Base-by-base conservation (phyloP, 2,329 filamentous ascomycete species). In the Lithohypha guttulata region DNA sequence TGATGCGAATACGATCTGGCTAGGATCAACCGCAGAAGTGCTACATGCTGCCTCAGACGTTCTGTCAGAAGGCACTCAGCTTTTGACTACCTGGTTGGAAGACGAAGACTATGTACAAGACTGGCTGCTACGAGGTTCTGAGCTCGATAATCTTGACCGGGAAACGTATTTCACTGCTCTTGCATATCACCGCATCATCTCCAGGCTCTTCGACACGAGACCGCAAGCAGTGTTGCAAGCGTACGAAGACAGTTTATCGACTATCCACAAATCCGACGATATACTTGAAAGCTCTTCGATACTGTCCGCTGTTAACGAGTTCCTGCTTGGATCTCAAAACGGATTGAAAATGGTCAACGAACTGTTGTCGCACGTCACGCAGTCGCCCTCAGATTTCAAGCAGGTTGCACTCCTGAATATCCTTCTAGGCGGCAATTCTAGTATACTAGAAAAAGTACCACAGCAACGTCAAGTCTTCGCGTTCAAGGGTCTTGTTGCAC, bases 401-500 rank as follows among this genome's bases (percentile, higher is more conserved):
- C 4, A 13, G 13, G 9, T 79, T 2, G 58, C 70, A 3, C 48
- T 73, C 8, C 60, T 79, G 13, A 78, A 78, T 48, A 57, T 66
- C 19, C 59, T 79, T 3, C 49, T 77, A 6, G 54, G 63, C 17
- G 63, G 60, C 2, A 66, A 71, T 42, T 63, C 68, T 23, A 60
- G 61, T 6, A 61, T 71, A 14, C 56, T 64, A 3, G 57, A 65
- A 5, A 65, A 57, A 17, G 66, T 75, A 41, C 64, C 63, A 15
- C 62, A 59, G 39, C 75, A 87, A 52, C 73, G 86, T 17, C 61
- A 91, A 2, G 76, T 94, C 0, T 91, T 94, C 60, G 77, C 89
- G 6, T 75, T 89, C 28, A 84, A 82, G 54, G 79, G 87, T 46
- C 69, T 94, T 6, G 71, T 82, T 0, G 71, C 75, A 6, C 87